phyloP scores from a whole-genome alignment of 2,329 filamentous ascomycete species.

The Alternaria sp. region DNA sequence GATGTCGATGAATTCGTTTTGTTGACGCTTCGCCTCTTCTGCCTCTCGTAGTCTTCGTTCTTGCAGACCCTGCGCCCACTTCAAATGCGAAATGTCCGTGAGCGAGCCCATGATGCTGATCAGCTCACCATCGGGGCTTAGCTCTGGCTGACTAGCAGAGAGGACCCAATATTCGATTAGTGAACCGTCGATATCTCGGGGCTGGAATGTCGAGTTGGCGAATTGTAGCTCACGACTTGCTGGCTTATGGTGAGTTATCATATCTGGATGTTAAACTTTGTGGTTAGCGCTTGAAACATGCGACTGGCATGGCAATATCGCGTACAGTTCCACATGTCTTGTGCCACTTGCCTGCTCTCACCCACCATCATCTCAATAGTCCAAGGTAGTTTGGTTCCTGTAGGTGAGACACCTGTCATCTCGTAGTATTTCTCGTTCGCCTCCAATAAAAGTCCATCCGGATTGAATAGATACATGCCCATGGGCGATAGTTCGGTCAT shows the following conservation, averaged over 20 bases:
- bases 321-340: conserved; percentile 47
- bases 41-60: conserved; percentile 36
- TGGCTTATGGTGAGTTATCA: conserved; percentile 44
- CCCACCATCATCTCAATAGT: conserved; percentile 53
- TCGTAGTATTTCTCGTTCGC: conserved; percentile 58
- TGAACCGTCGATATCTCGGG: conserved; percentile 47
- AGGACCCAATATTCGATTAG: conserved; percentile 55
- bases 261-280: conserved; percentile 2
- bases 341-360: conserved; percentile 38
- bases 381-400: conserved; percentile 49
- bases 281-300: background rate
- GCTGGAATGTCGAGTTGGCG: conserved; percentile 40
- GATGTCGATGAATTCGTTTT: conserved; percentile 47
- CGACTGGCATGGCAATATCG: background rate
- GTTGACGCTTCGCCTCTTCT: conserved; percentile 41
- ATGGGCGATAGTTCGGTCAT: conserved; percentile 44
- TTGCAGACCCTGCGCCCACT: conserved; percentile 45
- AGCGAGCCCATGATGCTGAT: conserved; percentile 40
- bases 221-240: conserved; percentile 54
- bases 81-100: conserved; percentile 43
- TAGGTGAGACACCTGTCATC: conserved; percentile 53
- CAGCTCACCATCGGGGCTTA: conserved; percentile 32
- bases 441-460: conserved; percentile 50
- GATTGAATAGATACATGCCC: conserved; percentile 43
- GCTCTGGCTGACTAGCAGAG: conserved; percentile 36